Base-by-base conservation (phyloP, 78 protist species). In the Dictyostelium citrinum region DNA sequence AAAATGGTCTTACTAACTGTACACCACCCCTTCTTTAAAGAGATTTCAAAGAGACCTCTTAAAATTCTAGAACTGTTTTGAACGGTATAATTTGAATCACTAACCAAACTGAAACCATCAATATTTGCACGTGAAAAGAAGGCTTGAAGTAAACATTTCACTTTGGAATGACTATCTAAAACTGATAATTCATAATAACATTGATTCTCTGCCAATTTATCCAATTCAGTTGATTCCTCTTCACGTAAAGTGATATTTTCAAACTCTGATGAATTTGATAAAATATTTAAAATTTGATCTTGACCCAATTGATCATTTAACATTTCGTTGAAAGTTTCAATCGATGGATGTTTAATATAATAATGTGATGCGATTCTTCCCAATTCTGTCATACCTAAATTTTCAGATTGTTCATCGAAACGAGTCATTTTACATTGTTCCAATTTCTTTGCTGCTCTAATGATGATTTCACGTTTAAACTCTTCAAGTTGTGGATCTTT, bases 21-120 rank as follows among this genome's bases (percentile, higher is more conserved):
- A 58, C 94, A 49, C 97, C 95, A 96, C 7, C 96, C 96, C 27
- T 67, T 7, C 35, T 84, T 33, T 74, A 98, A 39, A 46, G 95
- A 91, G 6, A 99, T 97, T 83, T 99, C 99, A 82, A 99, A 99
- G 55, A 99, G 95, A 16, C 98, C 99, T 20, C 99, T 96, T 43
- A 96, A 24, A 22, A 99, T 82, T 12, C 99, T 82, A 10, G 84
- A 55, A 3, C 95, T 33, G 20, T 83, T 84, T 94, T 98, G 98
- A 24, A 97, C 90, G n/a, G 98, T 82, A 84, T 98, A 98, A 29
- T 90, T 70, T 74, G 79, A 41, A 90, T 98, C 99, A 22, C 96
- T 78, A 8, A 96, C 70, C 33, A 99, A 96, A 17, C 98, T 72
- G 78, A 97, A 98, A 2, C 95, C 16, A 2, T 95, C 93, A 22